A percentile compares a stretch with the other conserved stretches of the same genome.
Conservation (phyloP, 345 rosid species). For the Punica granatum region DNA sequence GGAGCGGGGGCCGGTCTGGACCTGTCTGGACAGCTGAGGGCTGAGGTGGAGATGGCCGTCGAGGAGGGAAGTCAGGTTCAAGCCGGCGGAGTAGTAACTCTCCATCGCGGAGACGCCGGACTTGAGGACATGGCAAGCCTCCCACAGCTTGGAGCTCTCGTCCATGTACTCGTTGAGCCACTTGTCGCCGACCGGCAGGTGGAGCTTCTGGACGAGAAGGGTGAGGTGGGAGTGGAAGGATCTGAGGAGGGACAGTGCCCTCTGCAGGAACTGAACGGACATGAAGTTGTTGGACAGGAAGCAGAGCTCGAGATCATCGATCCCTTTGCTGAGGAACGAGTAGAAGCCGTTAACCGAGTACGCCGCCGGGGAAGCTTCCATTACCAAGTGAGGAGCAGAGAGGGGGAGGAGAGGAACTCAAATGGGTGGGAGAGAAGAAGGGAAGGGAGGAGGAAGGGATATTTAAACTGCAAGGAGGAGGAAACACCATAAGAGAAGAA, state of each 20-base stretch:
- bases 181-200: slow-evolving; percentile 90
- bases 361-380: slow-evolving; percentile 18
- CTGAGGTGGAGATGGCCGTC: slow-evolving; percentile 55
- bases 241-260: slow-evolving; percentile 60
- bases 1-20: too few relatives aligned
- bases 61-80: slow-evolving; percentile 48
- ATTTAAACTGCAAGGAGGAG: neutral
- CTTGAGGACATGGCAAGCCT: slow-evolving; percentile 82
- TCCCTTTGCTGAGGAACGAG: slow-evolving; percentile 61
- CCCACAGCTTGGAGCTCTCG: slow-evolving; percentile 94
- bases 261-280: slow-evolving; percentile 76
- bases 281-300: slow-evolving; percentile 60
- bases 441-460: neutral
- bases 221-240: slow-evolving; percentile 83
- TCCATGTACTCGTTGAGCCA: slow-evolving; percentile 99
- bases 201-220: slow-evolving; percentile 78
- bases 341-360: slow-evolving; percentile 77
- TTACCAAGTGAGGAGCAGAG: too few relatives aligned
- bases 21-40: slow-evolving; percentile 76
- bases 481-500: neutral
- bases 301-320: slow-evolving; percentile 83
- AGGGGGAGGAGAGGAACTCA: neutral
- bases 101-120: slow-evolving; percentile 72
- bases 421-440: slow-evolving; percentile 5
- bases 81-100: slow-evolving; percentile 57